Evolutionary conservation across 768 basidiomycete genomes (phyloP), one percentile per base, ranked within the genome.

Genomic region (Leccinum variicolor): DNA sequence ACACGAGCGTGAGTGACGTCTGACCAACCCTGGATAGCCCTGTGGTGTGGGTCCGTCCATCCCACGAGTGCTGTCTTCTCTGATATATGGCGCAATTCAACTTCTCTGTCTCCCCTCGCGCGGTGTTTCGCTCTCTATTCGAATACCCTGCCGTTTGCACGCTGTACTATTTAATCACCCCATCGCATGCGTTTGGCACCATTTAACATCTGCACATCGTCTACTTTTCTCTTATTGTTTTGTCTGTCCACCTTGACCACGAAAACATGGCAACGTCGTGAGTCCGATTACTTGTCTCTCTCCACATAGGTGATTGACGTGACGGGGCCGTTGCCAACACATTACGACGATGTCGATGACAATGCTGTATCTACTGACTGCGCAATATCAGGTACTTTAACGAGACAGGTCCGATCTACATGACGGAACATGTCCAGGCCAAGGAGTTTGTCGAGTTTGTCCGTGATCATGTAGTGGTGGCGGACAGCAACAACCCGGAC

Each of bases 371-470:
- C 26, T 13, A 6, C 26, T 4, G 17, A 48, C 25, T 28, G 17
- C n/a, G 21, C 29, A 11, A 6, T 17, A 36, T 53, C 64, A 57
- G 56, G 10, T 57, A 57, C 26, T 57, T 57, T 33, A 57, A 57
- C 33, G 56, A 57, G 45, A 57, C 56, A 10, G 56, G 56, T 19
- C 56, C 56, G 15, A 57, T 57, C 31, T 57, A 57, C 19, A 14
- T 23, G 45, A 17, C 26, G 19, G 56, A 57, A 23, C 45, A 56
- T 26, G 8, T 25, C 10, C 53, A 57, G 26, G 53, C 33, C 23
- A 57, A 57, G 33, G 56, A 55, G 21, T 57, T 57, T 25, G 43
- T 57, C 34, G 36, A 55, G 11, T 48, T 57, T 31, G 56, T 56
- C 13, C 53, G 34, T 33, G 21, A 34, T 23, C 46, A 55, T 34